Evolutionary conservation across 352 stramenopile genomes (phyloP), one percentile per base, ranked within the genome.

Genomic region (Thraustochytrium sp.): DNA sequence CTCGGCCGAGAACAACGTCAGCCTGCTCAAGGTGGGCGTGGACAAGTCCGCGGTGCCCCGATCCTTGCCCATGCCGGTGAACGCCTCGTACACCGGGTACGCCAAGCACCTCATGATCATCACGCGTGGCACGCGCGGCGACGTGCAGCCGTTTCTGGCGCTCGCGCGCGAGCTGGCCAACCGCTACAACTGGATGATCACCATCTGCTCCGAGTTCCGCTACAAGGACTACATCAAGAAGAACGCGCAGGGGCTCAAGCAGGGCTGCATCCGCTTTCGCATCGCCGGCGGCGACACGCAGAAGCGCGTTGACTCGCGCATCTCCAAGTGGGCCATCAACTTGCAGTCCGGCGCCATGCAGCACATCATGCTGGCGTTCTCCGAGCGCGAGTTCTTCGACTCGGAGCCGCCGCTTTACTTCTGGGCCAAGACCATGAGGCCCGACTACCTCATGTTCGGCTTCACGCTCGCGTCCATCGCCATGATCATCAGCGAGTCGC

Each of bases 181-280:
- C 23, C 18, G 36, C 11, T 82, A 83, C 44, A 84, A 84, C 59
- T 84, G 55, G 55, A 53, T 82, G 55, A 38, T 84, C n/a, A 84
- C 75, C 2, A 82, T 84, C 54, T 84, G 75, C 61, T 65, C 75
- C 29, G 75, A 84, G 44, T 56, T 80, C 37, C 40, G 75, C 2
- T 84, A 84, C 62, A 56, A 83, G 59, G 75, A 84, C 16, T 84
- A 80, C 61, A 56, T 84, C 18, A 82, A 82, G 16, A 54, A 84
- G 44, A 23, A 84, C 36, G 62, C 75, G 23, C 16, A 29, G 13
- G 40, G 42, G 5, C 59, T 84, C 21, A 31, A 75, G n/a, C 54
- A 34, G 16, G 75, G 75, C 16, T 56, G 37, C 44, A 80, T 84
- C 38, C 40, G 62, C 9, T 84, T 84, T 31, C 55, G 62, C 55